Evolutionary conservation across 192 early-diverging fungal genomes (phyloP).

Genomic region (Diversispora epigaea): DNA sequence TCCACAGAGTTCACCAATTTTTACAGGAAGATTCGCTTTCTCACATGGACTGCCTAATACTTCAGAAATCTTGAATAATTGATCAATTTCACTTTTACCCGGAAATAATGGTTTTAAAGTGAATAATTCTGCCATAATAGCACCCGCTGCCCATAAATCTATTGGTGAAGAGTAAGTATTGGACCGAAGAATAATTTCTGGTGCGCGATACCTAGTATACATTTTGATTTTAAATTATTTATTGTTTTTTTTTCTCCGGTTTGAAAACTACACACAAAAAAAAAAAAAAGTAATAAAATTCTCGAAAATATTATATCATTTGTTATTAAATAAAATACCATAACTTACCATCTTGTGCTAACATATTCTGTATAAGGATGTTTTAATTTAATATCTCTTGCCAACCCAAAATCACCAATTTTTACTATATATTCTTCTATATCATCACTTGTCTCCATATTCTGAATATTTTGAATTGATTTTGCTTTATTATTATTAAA

Average conservation of each 20-base stretch:
- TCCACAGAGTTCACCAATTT: conserved; percentile 17
- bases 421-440: conserved; percentile 62
- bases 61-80: conserved; percentile 81
- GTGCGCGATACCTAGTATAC: conserved; percentile 81
- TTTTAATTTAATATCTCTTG: conserved; percentile 82
- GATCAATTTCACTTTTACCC: conserved; percentile 90
- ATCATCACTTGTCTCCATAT: conserved; percentile 35
- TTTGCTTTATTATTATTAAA: neutral
- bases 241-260: neutral
- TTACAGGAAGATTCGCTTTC: neutral
- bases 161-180: conserved; percentile 86
- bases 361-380: conserved; percentile 97
- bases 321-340: neutral
- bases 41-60: conserved; percentile 73
- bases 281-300: neutral
- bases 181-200: conserved; percentile 86
- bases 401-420: conserved; percentile 96
- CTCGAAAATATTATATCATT: neutral
- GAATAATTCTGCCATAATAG: conserved; percentile 88
- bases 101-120: conserved; percentile 90
- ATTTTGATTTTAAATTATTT: neutral
- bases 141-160: conserved; percentile 95
- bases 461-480: neutral
- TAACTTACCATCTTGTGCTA: conserved; percentile 87
- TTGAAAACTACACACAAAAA: neutral